These are phyloP conservation scores for Boletus rex-veris DNA, from an alignment of 768 basidiomycete species.

Conservation along the genomic window DNA sequence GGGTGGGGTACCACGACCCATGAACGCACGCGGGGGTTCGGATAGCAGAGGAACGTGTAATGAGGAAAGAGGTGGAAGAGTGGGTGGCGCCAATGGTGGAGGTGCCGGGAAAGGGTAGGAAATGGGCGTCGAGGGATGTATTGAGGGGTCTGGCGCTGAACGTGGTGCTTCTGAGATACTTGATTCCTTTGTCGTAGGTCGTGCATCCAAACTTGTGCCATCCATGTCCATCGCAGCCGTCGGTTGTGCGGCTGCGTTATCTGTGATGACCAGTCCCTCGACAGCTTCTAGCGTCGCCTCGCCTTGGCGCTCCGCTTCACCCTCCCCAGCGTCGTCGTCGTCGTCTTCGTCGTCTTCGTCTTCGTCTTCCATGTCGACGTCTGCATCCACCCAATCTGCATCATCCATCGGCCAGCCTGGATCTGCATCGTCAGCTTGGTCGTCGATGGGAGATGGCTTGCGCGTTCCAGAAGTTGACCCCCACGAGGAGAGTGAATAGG, in stretches of 20 bases:
- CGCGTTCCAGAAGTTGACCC: conserved; percentile 5
- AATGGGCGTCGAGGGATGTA: conserved; percentile 4
- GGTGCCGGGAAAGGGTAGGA: conserved; percentile 5
- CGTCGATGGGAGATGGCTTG: conserved; percentile 15
- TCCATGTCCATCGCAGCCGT: conserved; percentile 6
- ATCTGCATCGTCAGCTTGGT: conserved; percentile 20
- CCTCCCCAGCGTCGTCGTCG: conserved; percentile 22
- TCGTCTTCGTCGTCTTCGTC: conserved; percentile 32
- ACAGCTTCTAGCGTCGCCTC: conserved; percentile 17
- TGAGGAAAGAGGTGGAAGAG: conserved; percentile 26
- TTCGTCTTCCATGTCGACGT: conserved; percentile 32
- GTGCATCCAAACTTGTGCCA: background rate
- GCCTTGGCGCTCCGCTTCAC: conserved; percentile 9
- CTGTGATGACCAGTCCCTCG: conserved; percentile 7
- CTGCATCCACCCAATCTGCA: conserved; percentile 23
- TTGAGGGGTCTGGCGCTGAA: background rate
- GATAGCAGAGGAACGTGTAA: conserved; percentile 32
- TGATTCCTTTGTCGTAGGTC: background rate
- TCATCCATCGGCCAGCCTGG: conserved; percentile 21
- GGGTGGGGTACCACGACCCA: conserved; percentile 34
- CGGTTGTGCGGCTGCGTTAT: conserved; percentile 3
- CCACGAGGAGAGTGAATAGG: conserved; percentile 25
- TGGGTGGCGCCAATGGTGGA: conserved; percentile 2
- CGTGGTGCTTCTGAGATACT: background rate
- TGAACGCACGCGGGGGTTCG: conserved; percentile 33